A percentile compares a stretch with the other conserved stretches of the same genome.
These are phyloP conservation scores for Uronychia binucleata DNA, from an alignment of 73 alveolate genomes.

Conservation along the genomic window DNA sequence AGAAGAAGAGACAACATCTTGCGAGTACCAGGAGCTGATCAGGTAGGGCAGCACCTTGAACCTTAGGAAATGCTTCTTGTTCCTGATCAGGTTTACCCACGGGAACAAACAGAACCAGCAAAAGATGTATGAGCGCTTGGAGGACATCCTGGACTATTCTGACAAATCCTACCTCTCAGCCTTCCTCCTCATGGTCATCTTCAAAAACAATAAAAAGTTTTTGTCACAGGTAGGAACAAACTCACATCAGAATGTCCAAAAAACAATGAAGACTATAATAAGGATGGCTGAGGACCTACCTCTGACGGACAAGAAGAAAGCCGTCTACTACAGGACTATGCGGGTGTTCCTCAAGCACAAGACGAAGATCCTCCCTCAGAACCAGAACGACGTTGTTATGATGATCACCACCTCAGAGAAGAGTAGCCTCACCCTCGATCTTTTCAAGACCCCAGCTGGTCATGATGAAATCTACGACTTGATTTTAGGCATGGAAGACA, in stretches of 20 bases:
- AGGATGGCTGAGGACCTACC: conserved; percentile 28
- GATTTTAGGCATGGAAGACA: neutral
- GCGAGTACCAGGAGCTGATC: neutral
- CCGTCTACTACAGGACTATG: conserved; percentile 12
- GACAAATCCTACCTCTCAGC: conserved; percentile 19
- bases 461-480: conserved; percentile 5
- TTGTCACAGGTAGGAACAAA: too few species aligned
- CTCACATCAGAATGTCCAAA: too few species aligned
- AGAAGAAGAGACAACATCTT: neutral
- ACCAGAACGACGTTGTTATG: conserved; percentile 44
- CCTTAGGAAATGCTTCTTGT: conserved; percentile 22
- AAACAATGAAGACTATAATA: conserved; percentile 13
- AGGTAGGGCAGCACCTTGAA: neutral
- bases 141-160: conserved; percentile 30
- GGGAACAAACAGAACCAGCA: conserved; percentile 31
- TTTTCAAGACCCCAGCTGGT: conserved; percentile 38
- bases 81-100: conserved; percentile 48
- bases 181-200: conserved; percentile 38
- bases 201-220: conserved; percentile 40
- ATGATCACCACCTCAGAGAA: conserved; percentile 15
- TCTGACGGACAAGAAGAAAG: conserved; percentile 10
- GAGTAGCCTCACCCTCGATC: conserved; percentile 15
- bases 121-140: conserved; percentile 29
- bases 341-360: conserved; percentile 36
- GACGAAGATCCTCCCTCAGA: conserved; percentile 15